Conservation (phyloP, 208 protist genomes). For the Wallacemonas sp. region DNA sequence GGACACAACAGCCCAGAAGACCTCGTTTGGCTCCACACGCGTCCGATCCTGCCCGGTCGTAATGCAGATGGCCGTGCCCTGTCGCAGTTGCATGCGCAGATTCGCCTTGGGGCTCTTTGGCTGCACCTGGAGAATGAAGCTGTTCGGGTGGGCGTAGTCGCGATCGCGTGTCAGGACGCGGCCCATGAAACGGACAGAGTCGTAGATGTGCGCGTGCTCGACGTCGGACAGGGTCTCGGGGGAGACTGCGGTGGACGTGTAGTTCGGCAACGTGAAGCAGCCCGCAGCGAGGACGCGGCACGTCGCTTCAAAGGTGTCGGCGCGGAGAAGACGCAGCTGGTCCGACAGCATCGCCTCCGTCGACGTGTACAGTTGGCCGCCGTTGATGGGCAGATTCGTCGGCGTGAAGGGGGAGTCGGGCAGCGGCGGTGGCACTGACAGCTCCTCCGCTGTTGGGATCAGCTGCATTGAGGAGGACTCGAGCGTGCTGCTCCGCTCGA, state of each 20-base stretch:
- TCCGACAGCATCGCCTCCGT: constrained; percentile 69
- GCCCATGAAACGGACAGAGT: constrained; percentile 65
- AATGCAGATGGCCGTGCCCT: constrained; percentile 82
- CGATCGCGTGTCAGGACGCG: constrained; percentile 71
- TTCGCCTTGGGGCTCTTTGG: constrained; percentile 55
- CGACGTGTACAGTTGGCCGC: constrained; percentile 33
- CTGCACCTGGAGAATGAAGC: constrained; percentile 78
- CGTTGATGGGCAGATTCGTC: constrained; percentile 72
- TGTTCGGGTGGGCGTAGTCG: constrained; percentile 64
- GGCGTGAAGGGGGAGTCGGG: constrained; percentile 63
- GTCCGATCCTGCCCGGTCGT: constrained; percentile 65
- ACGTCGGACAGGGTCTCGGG: constrained; percentile 65
- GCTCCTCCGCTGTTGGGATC: constrained; percentile 65
- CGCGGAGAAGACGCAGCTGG: constrained; percentile 79
- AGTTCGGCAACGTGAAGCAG: constrained; percentile 66
- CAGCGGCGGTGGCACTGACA: constrained; percentile 53
- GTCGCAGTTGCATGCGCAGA: constrained; percentile 47
- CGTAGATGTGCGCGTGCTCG: constrained; percentile 68
- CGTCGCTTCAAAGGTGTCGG: constrained; percentile 85
- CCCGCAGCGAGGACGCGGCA: constrained; percentile 60
- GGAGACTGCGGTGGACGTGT: constrained; percentile 39
- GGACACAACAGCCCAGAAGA: constrained; percentile 88
- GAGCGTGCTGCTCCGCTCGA: constrained; percentile 10
- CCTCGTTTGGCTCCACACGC: constrained; percentile 39
- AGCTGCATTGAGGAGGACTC: constrained; percentile 18